Percentiles rank a stretch among this genome's conserved stretches.
These are phyloP conservation scores for Triticum urartu DNA, from an alignment of 176 grass and related monocot species.

Conservation along the genomic window DNA sequence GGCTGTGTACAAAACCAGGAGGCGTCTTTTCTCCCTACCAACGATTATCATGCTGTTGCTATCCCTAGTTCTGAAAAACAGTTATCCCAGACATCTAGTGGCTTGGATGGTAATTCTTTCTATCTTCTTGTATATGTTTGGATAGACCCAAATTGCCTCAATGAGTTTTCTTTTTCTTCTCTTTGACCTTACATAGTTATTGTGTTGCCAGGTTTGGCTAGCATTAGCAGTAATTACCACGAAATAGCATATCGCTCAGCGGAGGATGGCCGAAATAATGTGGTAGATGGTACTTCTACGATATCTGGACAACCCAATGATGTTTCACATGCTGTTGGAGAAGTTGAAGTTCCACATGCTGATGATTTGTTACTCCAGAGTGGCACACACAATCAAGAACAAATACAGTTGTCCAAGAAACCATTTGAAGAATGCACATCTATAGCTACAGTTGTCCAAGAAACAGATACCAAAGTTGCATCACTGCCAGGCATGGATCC, in stretches of 20 bases:
- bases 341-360: conserved; percentile 18
- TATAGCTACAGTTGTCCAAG: conserved; percentile 20
- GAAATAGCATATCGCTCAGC: conserved; percentile 33
- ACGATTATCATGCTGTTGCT: conserved; percentile 11
- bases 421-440: conserved; percentile 12
- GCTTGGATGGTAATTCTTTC: conserved; percentile 51
- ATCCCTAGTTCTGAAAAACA: conserved; percentile 28
- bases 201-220: conserved; percentile 44
- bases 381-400: conserved; percentile 22
- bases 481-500: conserved; percentile 17
- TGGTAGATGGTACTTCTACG: conserved; percentile 34
- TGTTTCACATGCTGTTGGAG: conserved; percentile 51
- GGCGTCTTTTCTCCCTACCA: conserved; percentile 9
- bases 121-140: conserved; percentile 17
- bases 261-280: conserved; percentile 32
- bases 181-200: conserved; percentile 27
- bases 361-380: conserved; percentile 42
- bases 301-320: conserved; percentile 25
- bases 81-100: conserved; percentile 30
- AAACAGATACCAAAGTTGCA: conserved; percentile 29
- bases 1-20: conserved; percentile 28
- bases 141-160: neutral
- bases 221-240: conserved; percentile 22
- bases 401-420: conserved; percentile 16
- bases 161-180: conserved; percentile 1